Evolutionary conservation across 1,284 basidiomycete species (phyloP).

Genomic region (Ustilago sp.): DNA sequence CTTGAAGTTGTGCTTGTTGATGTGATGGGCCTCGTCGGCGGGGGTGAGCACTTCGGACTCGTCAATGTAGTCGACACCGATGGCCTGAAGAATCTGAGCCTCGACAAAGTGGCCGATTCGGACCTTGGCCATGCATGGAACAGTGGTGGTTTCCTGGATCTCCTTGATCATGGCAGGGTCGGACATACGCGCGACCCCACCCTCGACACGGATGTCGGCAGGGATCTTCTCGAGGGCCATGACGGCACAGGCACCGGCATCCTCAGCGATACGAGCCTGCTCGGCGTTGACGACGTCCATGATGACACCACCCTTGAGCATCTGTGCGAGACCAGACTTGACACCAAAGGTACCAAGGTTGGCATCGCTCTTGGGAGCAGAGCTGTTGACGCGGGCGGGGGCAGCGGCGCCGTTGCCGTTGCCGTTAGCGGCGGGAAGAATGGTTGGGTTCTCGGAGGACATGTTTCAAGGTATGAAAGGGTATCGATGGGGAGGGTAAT

Average conservation of each 20-base stretch:
- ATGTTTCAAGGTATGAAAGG: constrained; percentile 33
- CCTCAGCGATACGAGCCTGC: constrained; percentile 94
- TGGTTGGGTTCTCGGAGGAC: constrained; percentile 69
- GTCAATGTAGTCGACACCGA: constrained; percentile 98
- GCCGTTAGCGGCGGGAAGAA: constrained; percentile 61
- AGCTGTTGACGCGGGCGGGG: constrained; percentile 69
- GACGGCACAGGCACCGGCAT: constrained; percentile 96
- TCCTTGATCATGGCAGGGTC: constrained; percentile 95
- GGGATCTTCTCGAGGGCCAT: constrained; percentile 91
- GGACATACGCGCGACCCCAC: constrained; percentile 69
- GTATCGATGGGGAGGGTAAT: constrained; percentile 4
- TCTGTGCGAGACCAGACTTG: constrained; percentile 76
- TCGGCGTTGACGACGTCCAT: constrained; percentile 78
- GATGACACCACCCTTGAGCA: constrained; percentile 71
- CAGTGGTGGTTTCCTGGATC: constrained; percentile 78
- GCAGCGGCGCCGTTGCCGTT: constrained; percentile 61
- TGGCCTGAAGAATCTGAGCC: constrained; percentile 85
- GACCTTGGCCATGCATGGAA: constrained; percentile 82
- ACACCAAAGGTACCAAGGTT: constrained; percentile 88
- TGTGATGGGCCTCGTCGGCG: constrained; percentile 76
- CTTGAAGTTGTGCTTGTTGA: constrained; percentile 76
- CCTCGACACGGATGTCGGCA: constrained; percentile 80
- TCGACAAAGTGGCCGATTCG: constrained; percentile 92
- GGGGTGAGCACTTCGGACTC: constrained; percentile 92
- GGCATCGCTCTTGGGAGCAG: constrained; percentile 74